Evolutionary conservation across 2,329 filamentous ascomycete genomes (phyloP), one percentile per base, ranked within the genome.

Genomic region (Diaporthe citrichinensis): DNA sequence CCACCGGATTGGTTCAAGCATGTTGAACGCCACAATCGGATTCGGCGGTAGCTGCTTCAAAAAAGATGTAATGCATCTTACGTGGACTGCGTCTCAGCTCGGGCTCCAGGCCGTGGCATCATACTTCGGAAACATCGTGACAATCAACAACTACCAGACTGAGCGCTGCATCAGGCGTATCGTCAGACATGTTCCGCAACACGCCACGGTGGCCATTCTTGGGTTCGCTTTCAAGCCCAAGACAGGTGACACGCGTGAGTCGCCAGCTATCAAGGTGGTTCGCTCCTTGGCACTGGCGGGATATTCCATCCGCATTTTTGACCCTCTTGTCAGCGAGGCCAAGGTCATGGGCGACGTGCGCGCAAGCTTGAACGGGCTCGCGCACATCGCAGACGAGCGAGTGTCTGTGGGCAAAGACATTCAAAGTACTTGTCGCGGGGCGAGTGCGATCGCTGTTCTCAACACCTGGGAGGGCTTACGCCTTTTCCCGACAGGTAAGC

Each of bases 11-110:
- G 51, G 51, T 9, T 3, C n/a, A 25, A 28, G n/a, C n/a, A 28
- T 28, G n/a, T 4, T 55, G n/a, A 55, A 55, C n/a, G 51, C 51
- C n/a, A 28, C n/a, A 6, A 31, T 28, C n/a, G 51, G 51, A 17
- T 55, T 55, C 25, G 51, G 51, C 12, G 51, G 51, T 12, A 55
- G 51, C 51, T 55, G 51, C n/a, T 55, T 55, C n/a, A 55, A 55
- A 17, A 55, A 55, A 28, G 51, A 55, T 53, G 49, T 53, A 0
- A 12, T 53, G 49, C 49, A 53, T 20, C 49, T 53, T 9, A 53
- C 49, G 6, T 53, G 49, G 49, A 53, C 49, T 5, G 49, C 49
- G 49, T 53, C 49, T 25, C 23, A 53, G 49, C 49, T 53, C 23
- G 49, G 49, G 49, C 49, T 53, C 4, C 49, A 53, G 49, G 49